Conservation (phyloP, 208 protist species). For the Blechomonas ayalai region DNA sequence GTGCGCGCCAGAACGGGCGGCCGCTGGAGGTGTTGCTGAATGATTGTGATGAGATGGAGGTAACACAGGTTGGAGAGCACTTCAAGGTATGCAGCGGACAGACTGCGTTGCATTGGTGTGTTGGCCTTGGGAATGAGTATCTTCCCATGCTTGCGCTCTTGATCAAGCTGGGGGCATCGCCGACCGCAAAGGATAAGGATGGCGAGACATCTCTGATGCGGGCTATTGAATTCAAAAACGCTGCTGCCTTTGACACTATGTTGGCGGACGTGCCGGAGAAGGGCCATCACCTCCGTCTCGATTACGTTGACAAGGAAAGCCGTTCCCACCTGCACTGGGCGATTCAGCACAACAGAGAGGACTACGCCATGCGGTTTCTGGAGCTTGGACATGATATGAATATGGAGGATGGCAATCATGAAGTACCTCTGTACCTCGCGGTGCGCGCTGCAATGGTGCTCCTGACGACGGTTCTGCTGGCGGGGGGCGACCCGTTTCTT, state of each 20-base stretch:
- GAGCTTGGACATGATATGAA: slow-evolving; percentile 53
- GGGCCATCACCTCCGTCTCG: slow-evolving; percentile 34
- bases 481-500: slow-evolving; percentile 49
- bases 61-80: slow-evolving; percentile 44
- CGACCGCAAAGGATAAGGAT: slow-evolving; percentile 64
- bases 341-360: slow-evolving; percentile 51
- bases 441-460: slow-evolving; percentile 49
- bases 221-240: slow-evolving; percentile 59
- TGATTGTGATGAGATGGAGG: slow-evolving; percentile 68
- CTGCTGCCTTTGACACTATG: slow-evolving; percentile 47
- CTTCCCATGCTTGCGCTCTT: slow-evolving; percentile 69
- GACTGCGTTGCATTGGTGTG: slow-evolving; percentile 77
- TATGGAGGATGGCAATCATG: slow-evolving; percentile 60
- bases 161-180: slow-evolving; percentile 49
- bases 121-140: slow-evolving; percentile 57
- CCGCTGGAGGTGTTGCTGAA: slow-evolving; percentile 59
- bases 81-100: slow-evolving; percentile 50
- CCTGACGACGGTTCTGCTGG: slow-evolving; percentile 35
- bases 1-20: slow-evolving; percentile 40
- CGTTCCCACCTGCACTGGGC: slow-evolving; percentile 67
- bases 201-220: slow-evolving; percentile 78
- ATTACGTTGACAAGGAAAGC: slow-evolving; percentile 52
- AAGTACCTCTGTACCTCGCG: slow-evolving; percentile 51
- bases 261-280: slow-evolving; percentile 25
- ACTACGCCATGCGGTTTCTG: slow-evolving; percentile 49